Base-by-base conservation (phyloP, 345 rosid genomes). In the Physaria fendleri region DNA sequence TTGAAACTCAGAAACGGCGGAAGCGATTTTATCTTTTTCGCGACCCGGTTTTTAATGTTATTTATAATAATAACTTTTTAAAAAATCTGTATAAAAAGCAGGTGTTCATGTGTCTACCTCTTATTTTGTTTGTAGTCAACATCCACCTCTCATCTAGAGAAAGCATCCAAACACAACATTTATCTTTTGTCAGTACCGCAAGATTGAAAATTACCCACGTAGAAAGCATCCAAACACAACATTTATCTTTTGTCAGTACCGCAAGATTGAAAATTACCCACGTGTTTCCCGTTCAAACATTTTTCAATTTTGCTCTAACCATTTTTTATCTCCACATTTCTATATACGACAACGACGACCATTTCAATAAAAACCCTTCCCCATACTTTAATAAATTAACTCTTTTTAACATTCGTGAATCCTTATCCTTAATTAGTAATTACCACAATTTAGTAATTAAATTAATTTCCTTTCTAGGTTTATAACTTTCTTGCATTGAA, bases 401-500 rank as follows among this genome's bases (percentile, higher is more conserved):
- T 7, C 10, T n/a, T n/a, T n/a, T 46, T 2, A 39, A 34, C n/a
- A 28, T 46, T 37, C 40, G 56, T 47, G 33, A 18, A 66, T 35
- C 50, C 17, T 21, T 37, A 56, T 38, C 33, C 7, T n/a, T n/a
- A n/a, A n/a, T n/a, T n/a, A n/a, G n/a, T 66, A 65, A 37, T 41
- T 12, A 12, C 17, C 1, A 3, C 1, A 25, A 8, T 4, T 4
- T 6, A 16, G 8, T 3, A 4, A 54, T n/a, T 52, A 55, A 4
- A 34, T 44, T 22, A 65, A 44, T n/a, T 50, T 43, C 43, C 4
- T 4, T 52, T 16, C 7, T 40, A 76, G 74, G 66, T 9, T 81
- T 68, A 66, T 72, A 65, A 62, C 68, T 40, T 60, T 64, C 58
- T 44, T 54, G 17, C 15, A 39, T 50, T 39, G n/a, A 3, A 3